These are phyloP conservation scores for Alternaria ethzedia DNA, from an alignment of 2,329 filamentous ascomycete species.

Conservation along the genomic window DNA sequence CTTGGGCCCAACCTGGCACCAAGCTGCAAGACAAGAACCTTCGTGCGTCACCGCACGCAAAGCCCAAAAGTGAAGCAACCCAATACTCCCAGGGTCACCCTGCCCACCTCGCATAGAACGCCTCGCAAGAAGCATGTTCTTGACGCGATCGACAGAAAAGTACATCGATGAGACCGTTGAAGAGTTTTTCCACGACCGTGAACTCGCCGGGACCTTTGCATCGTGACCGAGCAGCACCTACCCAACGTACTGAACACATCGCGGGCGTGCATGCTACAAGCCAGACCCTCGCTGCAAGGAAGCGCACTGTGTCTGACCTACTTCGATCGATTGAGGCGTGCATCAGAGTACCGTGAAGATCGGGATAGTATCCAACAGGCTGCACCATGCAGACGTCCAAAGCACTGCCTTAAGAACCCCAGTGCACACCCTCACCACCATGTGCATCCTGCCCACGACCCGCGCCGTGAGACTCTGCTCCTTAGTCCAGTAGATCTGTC, in stretches of 20 bases:
- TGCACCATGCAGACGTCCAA: background rate
- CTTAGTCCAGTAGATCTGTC: background rate
- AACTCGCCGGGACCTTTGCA: background rate
- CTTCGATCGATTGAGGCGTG: background rate
- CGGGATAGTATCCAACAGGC: background rate
- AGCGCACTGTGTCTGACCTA: background rate
- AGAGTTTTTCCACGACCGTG: background rate
- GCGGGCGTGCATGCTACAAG: background rate
- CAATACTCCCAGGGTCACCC: slow-evolving; percentile 1
- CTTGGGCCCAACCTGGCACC: background rate
- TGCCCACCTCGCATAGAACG: background rate
- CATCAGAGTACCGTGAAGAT: background rate
- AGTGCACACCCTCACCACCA: background rate
- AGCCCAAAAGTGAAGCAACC: slow-evolving; percentile 7
- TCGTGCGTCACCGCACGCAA: background rate
- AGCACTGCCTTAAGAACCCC: background rate
- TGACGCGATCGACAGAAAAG: background rate
- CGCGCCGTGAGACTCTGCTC: background rate
- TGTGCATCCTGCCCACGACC: background rate
- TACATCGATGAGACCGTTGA: slow-evolving; percentile 1
- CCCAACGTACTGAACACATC: background rate
- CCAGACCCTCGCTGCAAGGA: background rate
- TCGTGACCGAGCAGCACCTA: background rate
- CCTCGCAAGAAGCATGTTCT: background rate
- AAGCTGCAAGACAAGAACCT: background rate